Conservation (phyloP, 2,329 filamentous ascomycete genomes). For the Exserohilum rostratum region DNA sequence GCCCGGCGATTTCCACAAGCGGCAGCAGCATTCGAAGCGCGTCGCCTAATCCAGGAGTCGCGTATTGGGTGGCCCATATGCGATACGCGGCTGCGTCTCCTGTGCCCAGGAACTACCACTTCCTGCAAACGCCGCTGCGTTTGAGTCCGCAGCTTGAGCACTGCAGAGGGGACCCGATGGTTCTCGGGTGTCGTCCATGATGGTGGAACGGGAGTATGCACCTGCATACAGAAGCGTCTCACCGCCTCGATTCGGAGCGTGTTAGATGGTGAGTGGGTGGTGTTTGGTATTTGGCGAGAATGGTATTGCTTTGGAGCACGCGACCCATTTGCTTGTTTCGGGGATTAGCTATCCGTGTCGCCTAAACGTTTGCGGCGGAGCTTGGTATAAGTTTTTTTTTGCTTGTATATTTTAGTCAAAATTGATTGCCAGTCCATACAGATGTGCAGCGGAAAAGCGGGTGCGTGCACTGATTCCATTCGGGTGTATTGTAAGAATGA, state of each 20-base stretch:
- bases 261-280: neutral
- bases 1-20: neutral
- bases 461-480: no score
- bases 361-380: neutral
- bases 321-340: conserved; percentile 1
- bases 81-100: neutral
- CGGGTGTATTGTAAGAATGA: no score
- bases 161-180: conserved; percentile 36
- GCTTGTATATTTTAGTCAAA: neutral
- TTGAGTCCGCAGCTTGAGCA: conserved; percentile 39
- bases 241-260: conserved; percentile 2
- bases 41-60: conserved; percentile 34
- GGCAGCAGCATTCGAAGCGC: conserved; percentile 22
- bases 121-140: conserved; percentile 33
- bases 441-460: neutral
- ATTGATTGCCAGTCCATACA: neutral
- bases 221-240: neutral
- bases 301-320: neutral
- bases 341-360: neutral
- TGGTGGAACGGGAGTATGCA: conserved; percentile 2
- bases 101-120: conserved; percentile 27
- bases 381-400: neutral
- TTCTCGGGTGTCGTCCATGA: conserved; percentile 5
- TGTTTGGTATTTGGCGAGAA: neutral
- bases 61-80: conserved; percentile 15